Conservation (phyloP, 2,329 filamentous ascomycete species). For the Whalleya microplaca region DNA sequence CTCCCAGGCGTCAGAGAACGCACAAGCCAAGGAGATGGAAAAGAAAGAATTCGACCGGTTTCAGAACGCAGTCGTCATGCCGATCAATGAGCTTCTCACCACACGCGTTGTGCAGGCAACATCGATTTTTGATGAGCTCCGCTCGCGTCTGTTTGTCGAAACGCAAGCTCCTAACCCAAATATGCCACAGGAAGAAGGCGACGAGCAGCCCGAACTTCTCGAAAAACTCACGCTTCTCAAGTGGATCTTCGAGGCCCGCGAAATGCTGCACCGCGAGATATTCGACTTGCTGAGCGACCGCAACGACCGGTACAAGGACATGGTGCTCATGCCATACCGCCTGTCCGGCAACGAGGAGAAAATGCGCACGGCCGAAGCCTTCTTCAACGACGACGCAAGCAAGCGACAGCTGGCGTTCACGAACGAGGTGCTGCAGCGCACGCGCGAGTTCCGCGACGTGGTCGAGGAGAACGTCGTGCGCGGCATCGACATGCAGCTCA, state of each 20-base stretch:
- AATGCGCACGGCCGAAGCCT: constrained; percentile 74
- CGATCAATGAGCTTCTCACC: constrained; percentile 79
- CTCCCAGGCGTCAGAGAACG: constrained; percentile 70
- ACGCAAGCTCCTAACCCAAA: constrained; percentile 73
- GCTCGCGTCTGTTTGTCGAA: constrained; percentile 72
- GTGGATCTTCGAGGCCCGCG: constrained; percentile 95
- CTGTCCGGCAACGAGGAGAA: constrained; percentile 78
- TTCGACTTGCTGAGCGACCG: constrained; percentile 85
- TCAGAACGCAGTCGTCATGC: constrained; percentile 80
- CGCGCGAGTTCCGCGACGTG: constrained; percentile 75
- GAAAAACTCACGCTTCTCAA: constrained; percentile 95
- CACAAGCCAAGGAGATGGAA: constrained; percentile 70
- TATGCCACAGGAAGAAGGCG: constrained; percentile 89
- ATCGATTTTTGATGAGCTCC: constrained; percentile 76
- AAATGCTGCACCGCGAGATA: constrained; percentile 80
- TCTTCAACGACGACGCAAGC: constrained; percentile 79
- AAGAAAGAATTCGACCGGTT: constrained; percentile 85
- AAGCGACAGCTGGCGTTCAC: constrained; percentile 74
- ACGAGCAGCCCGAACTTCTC: constrained; percentile 89
- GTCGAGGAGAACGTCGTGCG: constrained; percentile 84
- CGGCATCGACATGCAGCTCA: constrained; percentile 88
- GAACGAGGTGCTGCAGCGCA: constrained; percentile 71
- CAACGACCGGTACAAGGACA: constrained; percentile 82
- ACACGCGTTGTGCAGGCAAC: constrained; percentile 75
- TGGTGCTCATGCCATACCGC: constrained; percentile 81